phyloP scores from a whole-genome alignment of 2,329 filamentous ascomycete genomes.

The Ceratocystiopsis sp. region DNA sequence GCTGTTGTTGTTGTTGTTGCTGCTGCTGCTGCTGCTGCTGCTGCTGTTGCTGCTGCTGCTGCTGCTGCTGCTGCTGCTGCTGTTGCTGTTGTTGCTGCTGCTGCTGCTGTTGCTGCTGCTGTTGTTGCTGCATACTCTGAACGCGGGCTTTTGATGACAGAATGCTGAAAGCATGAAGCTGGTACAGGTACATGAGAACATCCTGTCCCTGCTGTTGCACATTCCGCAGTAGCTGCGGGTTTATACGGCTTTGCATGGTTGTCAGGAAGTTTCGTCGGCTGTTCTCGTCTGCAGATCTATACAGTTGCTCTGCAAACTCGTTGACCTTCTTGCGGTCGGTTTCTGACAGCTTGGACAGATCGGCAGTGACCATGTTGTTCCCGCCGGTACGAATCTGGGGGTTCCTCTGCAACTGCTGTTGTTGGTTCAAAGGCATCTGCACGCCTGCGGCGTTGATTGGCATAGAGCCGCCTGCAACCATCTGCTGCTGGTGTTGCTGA shows the following conservation, averaged over 20 bases:
- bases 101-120: constrained; percentile 21
- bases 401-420: constrained; percentile 23
- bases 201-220: constrained; percentile 30
- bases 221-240: constrained; percentile 23
- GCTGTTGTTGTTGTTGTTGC: constrained; percentile 7
- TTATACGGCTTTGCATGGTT: constrained; percentile 20
- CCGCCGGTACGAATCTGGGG: constrained; percentile 17
- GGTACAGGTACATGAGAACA: constrained; percentile 31
- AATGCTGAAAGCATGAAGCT: constrained; percentile 21
- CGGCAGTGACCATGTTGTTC: constrained; percentile 12
- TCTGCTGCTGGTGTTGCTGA: constrained; percentile 25
- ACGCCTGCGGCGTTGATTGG: constrained; percentile 12
- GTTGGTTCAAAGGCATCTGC: constrained; percentile 25
- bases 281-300: constrained; percentile 24
- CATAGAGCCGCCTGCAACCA: constrained; percentile 23
- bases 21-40: constrained; percentile 6
- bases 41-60: constrained; percentile 13
- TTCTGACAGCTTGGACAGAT: constrained; percentile 22
- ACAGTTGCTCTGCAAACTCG: constrained; percentile 25
- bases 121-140: constrained; percentile 14
- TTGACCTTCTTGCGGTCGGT: constrained; percentile 28
- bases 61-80: constrained; percentile 6
- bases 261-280: constrained; percentile 26
- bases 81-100: constrained; percentile 3
- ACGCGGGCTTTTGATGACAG: constrained; percentile 10